phyloP scores from a whole-genome alignment of 768 basidiomycete genomes.

The Cantharellus cinnabarinus region DNA sequence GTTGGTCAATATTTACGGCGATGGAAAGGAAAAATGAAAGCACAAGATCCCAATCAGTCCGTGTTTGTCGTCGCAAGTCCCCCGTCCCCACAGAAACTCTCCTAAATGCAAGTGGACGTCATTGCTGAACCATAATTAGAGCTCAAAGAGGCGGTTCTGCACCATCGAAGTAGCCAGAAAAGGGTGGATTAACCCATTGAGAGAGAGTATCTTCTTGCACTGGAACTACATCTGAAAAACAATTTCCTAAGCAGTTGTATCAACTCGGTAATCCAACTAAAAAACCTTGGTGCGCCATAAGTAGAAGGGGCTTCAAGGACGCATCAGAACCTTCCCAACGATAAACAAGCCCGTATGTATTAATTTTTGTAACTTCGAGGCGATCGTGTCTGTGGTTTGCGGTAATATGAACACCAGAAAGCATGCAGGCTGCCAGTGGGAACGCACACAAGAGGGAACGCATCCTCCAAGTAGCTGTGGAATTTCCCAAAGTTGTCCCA shows the following conservation, averaged over 20 bases:
- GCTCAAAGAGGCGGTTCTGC: neutral
- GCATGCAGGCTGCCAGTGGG: neutral
- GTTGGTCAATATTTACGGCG: too few relatives aligned
- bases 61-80: conserved; percentile 42
- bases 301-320: conserved; percentile 44
- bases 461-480: conserved; percentile 31
- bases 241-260: too few relatives aligned
- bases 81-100: conserved; percentile 57
- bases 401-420: neutral
- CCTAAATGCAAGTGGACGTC: conserved; percentile 14
- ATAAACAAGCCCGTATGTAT: conserved; percentile 56
- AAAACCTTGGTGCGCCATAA: conserved; percentile 48
- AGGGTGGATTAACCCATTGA: conserved; percentile 41
- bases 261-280: neutral
- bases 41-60: conserved; percentile 53
- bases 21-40: too few relatives aligned
- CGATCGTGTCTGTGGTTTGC: conserved; percentile 28
- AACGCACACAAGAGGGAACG: conserved; percentile 44
- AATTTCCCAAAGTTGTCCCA: conserved; percentile 35
- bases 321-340: conserved; percentile 47
- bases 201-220: conserved; percentile 34
- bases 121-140: neutral
- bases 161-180: conserved; percentile 43
- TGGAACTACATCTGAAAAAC: conserved; percentile 49
- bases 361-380: conserved; percentile 45